Conservation (phyloP, 2,329 filamentous ascomycete genomes). For the Nothomitra cinnamomea region DNA sequence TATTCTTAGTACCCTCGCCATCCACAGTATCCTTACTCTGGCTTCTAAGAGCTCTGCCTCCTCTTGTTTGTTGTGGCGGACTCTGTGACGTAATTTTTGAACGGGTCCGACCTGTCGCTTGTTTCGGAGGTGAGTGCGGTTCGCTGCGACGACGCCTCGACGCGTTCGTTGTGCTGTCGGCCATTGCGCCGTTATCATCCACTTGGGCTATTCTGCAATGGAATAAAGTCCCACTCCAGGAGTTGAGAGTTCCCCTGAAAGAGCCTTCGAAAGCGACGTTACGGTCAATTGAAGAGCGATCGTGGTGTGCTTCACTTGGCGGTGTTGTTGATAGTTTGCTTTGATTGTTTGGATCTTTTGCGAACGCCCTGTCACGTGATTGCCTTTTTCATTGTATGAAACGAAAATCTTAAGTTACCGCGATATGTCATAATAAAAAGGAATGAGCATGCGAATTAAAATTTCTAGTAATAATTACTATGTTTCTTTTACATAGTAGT, state of each 20-base stretch:
- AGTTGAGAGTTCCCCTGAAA: background rate
- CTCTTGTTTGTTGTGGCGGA: conserved; percentile 3
- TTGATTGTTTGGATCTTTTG: too few species aligned
- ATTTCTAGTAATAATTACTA: too few species aligned
- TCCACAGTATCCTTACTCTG: conserved; percentile 22
- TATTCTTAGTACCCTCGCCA: conserved; percentile 7
- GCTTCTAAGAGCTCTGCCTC: conserved; percentile 20
- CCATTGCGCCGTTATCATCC: conserved; percentile 14
- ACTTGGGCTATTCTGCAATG: background rate
- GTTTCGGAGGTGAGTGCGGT: conserved; percentile 7
- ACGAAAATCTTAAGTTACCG: too few species aligned
- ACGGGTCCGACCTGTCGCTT: background rate
- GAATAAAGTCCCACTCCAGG: background rate
- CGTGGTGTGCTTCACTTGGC: too few species aligned
- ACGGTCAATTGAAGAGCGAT: background rate
- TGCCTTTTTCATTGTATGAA: too few species aligned
- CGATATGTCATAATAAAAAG: too few species aligned
- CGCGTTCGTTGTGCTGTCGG: conserved; percentile 18
- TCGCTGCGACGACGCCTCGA: conserved; percentile 19
- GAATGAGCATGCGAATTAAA: too few species aligned
- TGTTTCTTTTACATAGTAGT: too few species aligned
- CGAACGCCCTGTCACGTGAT: too few species aligned
- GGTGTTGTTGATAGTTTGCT: too few species aligned
- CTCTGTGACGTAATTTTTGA: conserved; percentile 1
- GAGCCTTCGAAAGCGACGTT: background rate